Base-by-base conservation (phyloP, 805 yeast genomes). In the Yamadazyma phyllophila region DNA sequence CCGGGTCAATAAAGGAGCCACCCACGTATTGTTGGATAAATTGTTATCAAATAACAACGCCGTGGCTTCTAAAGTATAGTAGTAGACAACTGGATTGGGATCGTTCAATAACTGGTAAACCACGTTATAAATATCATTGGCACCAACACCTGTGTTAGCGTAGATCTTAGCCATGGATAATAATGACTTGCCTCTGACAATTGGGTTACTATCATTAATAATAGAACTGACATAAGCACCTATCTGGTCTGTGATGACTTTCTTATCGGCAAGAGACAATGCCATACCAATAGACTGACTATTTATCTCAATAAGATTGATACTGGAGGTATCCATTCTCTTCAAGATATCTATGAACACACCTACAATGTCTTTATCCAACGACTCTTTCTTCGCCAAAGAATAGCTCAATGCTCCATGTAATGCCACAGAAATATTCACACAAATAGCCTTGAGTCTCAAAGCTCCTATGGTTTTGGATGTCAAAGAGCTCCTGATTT, bases 21-120 rank as follows among this genome's bases (percentile, higher is more conserved):
- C 71, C 39, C 50, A 51, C 1, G 45, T 65, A 5, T 59, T 50
- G 44, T 74, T 78, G 17, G 78, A 73, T 8, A 78, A 50, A 41
- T 83, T 81, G 29, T 76, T 78, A 32, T 79, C 81, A 15, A 41
- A 36, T 26, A 90, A 67, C 10, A 86, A 61, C 1, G 76, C 65
- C 2, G 77, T 63, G 0, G 94, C 77, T 39, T 76, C 77, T 53
- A 90, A 60, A 0, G 92, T 74, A 74, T 90, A 84, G 44, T 79
- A 75, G 59, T 88, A 91, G 13, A 94, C 90, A 1, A 80, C 67
- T 0, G 97, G 96, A 59, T 91, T 92, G 0, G 96, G 91, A 62
- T 92, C 98, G 15, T 67, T 67, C 3, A 83, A 61, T 26, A 92
- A 69, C 12, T 86, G 82, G 32, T 75, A 62, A 2, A 82, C 57